Percentiles rank a stretch among this genome's conserved stretches.
These are phyloP conservation scores for Flaveria trinervia DNA, from an alignment of 129 eudicot genomes.

Conservation along the genomic window DNA sequence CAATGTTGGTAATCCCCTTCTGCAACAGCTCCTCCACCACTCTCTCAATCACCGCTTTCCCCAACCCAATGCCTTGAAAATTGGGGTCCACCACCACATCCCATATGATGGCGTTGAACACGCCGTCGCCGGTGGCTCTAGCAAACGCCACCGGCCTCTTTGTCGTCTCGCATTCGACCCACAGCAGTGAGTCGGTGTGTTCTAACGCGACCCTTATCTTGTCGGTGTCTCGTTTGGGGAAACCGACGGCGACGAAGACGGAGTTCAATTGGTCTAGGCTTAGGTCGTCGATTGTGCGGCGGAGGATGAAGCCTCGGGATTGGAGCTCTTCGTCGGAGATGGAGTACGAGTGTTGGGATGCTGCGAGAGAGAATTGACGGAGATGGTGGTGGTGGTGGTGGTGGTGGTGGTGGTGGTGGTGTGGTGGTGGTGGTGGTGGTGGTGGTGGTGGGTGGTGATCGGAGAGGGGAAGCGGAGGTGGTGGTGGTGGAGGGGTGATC, in stretches of 20 bases:
- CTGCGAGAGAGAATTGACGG: conserved; percentile 31
- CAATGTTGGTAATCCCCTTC: conserved; percentile 83
- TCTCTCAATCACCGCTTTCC: conserved; percentile 95
- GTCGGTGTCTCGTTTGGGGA: conserved; percentile 81
- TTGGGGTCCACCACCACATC: conserved; percentile 97
- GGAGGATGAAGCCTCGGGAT: conserved; percentile 74
- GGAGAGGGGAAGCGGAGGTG: conserved; percentile 24
- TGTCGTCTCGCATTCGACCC: conserved; percentile 87
- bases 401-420: too few species aligned
- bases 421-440: too few species aligned
- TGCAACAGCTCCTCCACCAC: conserved; percentile 56
- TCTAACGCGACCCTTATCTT: conserved; percentile 76
- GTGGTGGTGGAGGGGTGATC: conserved; percentile 35
- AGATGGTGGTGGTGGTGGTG: conserved; percentile 29
- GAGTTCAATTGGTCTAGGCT: conserved; percentile 84
- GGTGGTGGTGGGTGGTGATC: conserved; percentile 12
- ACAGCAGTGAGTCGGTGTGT: conserved; percentile 72
- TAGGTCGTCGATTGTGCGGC: conserved; percentile 51
- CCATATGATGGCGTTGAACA: conserved; percentile 93
- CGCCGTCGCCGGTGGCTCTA: conserved; percentile 96
- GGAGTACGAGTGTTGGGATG: conserved; percentile 37
- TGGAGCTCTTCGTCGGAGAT: conserved; percentile 63
- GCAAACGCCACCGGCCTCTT: conserved; percentile 89
- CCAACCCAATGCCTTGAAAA: conserved; percentile 89
- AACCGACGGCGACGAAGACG: conserved; percentile 87